Conservation (phyloP, 2,329 filamentous ascomycete species). For the Ceratocystis harringtonii region DNA sequence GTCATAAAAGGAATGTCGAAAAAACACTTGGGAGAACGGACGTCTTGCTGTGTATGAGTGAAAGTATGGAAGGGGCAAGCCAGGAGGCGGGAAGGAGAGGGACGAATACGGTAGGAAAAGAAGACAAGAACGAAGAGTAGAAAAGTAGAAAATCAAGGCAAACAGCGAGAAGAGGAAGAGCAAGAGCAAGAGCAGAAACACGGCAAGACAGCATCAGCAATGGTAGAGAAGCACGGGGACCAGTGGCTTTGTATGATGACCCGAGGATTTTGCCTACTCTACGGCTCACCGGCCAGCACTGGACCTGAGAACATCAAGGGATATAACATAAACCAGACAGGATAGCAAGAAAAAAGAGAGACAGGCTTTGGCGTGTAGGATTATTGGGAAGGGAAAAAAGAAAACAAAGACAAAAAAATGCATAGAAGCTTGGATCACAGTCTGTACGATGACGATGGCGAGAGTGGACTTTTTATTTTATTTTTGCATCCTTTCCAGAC, state of each 20-base stretch:
- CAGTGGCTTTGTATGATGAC: background rate
- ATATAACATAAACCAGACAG: too few species aligned
- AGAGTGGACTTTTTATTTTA: background rate
- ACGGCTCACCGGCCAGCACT: background rate
- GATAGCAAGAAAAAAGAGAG: too few species aligned
- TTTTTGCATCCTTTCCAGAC: background rate
- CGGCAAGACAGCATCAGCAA: background rate
- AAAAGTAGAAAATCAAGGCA: background rate
- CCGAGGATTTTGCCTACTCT: background rate
- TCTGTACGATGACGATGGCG: background rate
- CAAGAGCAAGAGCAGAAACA: background rate
- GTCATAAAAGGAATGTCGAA: background rate
- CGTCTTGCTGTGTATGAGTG: background rate
- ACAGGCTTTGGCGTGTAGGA: background rate
- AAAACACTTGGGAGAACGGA: background rate
- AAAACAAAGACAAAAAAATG: conserved; percentile 1
- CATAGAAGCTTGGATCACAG: conserved; percentile 1
- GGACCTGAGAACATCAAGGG: too few species aligned
- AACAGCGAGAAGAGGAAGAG: background rate
- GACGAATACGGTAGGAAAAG: background rate
- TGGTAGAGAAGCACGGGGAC: background rate
- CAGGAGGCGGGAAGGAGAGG: background rate
- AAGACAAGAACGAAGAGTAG: background rate
- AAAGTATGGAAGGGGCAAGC: background rate
- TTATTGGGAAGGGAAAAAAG: background rate